Conservation (phyloP, 2,329 filamentous ascomycete genomes). For the Phoma sp. region DNA sequence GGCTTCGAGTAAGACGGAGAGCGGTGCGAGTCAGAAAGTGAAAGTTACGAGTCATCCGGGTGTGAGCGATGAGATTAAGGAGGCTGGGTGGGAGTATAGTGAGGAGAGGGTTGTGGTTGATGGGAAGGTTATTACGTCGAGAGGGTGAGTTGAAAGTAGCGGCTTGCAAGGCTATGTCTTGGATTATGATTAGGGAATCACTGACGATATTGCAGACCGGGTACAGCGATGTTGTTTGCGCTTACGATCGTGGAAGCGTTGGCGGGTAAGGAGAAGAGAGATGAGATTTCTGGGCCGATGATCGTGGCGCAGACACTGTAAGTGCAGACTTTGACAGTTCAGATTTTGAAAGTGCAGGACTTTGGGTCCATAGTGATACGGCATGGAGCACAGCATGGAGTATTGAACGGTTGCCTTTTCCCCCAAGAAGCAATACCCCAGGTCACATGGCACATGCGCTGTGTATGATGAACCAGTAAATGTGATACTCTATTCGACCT, state of each 20-base stretch:
- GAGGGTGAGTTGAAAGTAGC: conserved; percentile 35
- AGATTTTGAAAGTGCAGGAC: no score
- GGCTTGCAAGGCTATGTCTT: no score
- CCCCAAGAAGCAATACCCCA: no score
- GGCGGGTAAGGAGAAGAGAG: conserved; percentile 54
- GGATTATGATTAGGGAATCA: not conserved
- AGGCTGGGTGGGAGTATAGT: conserved; percentile 46
- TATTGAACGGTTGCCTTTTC: no score
- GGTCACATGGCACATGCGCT: no score
- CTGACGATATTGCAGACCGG: conserved; percentile 34
- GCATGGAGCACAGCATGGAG: no score
- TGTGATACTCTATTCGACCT: no score
- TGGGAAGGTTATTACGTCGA: conserved; percentile 44
- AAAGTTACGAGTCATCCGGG: conserved; percentile 51
- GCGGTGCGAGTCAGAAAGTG: conserved; percentile 18
- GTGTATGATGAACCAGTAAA: no score
- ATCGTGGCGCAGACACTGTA: conserved; percentile 47
- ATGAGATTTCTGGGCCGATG: conserved; percentile 59
- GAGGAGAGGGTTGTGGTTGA: conserved; percentile 48
- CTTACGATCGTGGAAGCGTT: conserved; percentile 49
- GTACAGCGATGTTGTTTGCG: conserved; percentile 49
- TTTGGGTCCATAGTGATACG: no score
- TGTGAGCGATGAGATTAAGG: conserved; percentile 42
- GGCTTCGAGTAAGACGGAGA: conserved; percentile 10
- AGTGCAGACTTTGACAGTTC: not conserved